A percentile compares a stretch with the other conserved stretches of the same genome.
phyloP scores from a whole-genome alignment of 2,329 filamentous ascomycete species.

The Pseudohalonectria lignicola region DNA sequence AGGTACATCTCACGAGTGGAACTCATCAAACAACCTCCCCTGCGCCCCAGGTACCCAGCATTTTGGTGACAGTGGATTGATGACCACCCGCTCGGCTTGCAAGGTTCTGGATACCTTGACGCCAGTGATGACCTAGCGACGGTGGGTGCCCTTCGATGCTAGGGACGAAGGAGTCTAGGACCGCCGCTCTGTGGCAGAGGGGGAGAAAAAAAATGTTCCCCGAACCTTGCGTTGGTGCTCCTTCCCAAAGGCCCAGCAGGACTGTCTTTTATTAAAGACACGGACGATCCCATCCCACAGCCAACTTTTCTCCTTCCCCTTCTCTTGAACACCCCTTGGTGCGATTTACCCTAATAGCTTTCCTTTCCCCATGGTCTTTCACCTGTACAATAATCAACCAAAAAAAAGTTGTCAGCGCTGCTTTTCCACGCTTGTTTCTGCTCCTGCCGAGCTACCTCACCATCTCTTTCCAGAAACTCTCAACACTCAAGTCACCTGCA shows the following conservation, averaged over 20 bases:
- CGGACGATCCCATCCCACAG: background rate
- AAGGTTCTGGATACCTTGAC: background rate
- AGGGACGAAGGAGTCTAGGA: background rate
- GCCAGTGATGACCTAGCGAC: background rate
- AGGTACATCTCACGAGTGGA: no score
- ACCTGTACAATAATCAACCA: constrained; percentile 1
- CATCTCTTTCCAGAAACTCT: background rate
- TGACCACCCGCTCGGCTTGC: no score
- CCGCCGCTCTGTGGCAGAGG: background rate
- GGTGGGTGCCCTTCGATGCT: background rate
- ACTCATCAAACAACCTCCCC: no score
- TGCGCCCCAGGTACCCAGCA: no score
- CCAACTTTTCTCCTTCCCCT: background rate
- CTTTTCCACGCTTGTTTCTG: background rate
- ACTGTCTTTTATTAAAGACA: background rate
- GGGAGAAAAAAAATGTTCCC: background rate
- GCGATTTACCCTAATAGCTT: background rate
- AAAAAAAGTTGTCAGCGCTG: background rate
- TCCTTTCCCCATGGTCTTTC: background rate
- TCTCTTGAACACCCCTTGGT: background rate
- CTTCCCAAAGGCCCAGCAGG: background rate
- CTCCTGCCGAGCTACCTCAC: background rate
- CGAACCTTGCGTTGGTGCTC: background rate
- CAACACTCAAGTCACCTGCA: background rate
- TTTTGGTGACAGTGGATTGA: no score